Conservation (phyloP, 1,284 basidiomycete species). For the Golubevia sp. region DNA sequence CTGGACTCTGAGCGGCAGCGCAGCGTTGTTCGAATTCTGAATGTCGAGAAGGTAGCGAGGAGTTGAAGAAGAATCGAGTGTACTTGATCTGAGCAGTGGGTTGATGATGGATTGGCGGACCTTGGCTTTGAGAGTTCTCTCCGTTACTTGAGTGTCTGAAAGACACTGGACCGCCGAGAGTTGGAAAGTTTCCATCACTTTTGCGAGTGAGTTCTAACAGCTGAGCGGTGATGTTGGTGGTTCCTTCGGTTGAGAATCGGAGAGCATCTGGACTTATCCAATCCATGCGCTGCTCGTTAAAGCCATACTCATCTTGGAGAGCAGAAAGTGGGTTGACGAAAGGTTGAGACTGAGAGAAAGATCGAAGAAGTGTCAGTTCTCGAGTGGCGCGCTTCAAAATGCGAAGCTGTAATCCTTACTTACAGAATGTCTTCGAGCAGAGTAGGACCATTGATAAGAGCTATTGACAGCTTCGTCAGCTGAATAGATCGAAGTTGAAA, state of each 20-base stretch:
- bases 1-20: constrained; percentile 11
- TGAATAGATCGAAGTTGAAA: no score
- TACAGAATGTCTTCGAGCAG: no score
- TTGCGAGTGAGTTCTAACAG: constrained; percentile 17
- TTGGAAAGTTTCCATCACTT: constrained; percentile 29
- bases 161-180: constrained; percentile 27
- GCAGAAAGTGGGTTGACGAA: no score
- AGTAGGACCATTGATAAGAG: no score
- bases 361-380: no score
- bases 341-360: no score
- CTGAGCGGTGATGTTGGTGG: constrained; percentile 26
- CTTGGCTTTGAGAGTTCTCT: constrained; percentile 26
- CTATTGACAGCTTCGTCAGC: no score
- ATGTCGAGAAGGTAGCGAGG: constrained; percentile 29
- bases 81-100: constrained; percentile 34
- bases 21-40: constrained; percentile 32
- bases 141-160: constrained; percentile 43
- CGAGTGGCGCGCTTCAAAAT: no score
- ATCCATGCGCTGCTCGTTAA: constrained; percentile 42
- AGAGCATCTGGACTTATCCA: constrained; percentile 29
- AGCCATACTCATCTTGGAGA: constrained; percentile 12
- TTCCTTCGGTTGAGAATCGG: constrained; percentile 33
- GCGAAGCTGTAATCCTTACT: no score
- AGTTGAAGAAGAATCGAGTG: constrained; percentile 52
- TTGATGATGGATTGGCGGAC: constrained; percentile 26